phyloP scores from a whole-genome alignment of 306 rosid genomes.

The Sphenostylis stenocarpa region DNA sequence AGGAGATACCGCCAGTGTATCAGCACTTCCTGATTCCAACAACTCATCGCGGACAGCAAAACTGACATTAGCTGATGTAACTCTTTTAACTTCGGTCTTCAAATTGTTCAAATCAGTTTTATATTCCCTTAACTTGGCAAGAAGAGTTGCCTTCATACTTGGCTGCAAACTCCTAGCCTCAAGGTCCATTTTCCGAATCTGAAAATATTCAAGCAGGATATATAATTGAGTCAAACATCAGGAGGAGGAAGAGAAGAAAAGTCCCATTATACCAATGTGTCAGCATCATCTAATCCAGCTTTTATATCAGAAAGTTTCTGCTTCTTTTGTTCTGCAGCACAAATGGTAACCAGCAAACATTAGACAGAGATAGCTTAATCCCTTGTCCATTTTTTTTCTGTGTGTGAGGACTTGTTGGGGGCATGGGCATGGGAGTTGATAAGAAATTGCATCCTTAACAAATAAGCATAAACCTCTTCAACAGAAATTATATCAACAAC shows the following conservation, averaged over 20 bases:
- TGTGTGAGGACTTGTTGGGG: background rate
- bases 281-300: slow-evolving; percentile 61
- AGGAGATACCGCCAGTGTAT: slow-evolving; percentile 41
- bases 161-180: slow-evolving; percentile 74
- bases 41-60: slow-evolving; percentile 41
- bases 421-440: background rate
- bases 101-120: slow-evolving; percentile 51
- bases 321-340: slow-evolving; percentile 50
- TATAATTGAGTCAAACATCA: slow-evolving; percentile 5
- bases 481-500: background rate
- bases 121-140: slow-evolving; percentile 59
- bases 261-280: slow-evolving; percentile 48
- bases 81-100: slow-evolving; percentile 49
- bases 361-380: background rate
- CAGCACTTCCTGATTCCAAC: slow-evolving; percentile 52
- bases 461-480: background rate
- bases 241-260: background rate
- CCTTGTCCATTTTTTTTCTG: background rate
- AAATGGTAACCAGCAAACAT: slow-evolving; percentile 9
- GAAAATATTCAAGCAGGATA: slow-evolving; percentile 10
- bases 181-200: slow-evolving; percentile 73
- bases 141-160: slow-evolving; percentile 51
- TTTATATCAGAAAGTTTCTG: slow-evolving; percentile 53
- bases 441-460: background rate
- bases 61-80: slow-evolving; percentile 38